phyloP scores from a whole-genome alignment of 805 yeast genomes.

The Saccharomyces cerevisiae region DNA sequence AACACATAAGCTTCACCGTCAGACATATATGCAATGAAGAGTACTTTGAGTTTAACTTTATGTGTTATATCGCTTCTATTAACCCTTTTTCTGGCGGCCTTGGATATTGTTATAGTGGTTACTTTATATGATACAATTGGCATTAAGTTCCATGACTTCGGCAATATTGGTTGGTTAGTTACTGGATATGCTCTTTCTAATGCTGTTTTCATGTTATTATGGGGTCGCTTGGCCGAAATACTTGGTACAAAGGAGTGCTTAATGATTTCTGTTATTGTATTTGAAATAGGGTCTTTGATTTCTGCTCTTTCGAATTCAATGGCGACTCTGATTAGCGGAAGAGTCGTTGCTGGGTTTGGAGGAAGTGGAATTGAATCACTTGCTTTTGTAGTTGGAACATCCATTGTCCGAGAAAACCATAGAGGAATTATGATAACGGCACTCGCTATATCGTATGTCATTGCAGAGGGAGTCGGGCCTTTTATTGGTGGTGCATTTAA shows the following conservation, averaged over 20 bases:
- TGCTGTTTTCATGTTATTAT: constrained; percentile 46
- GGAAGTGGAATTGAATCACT: constrained; percentile 60
- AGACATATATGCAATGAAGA: not conserved
- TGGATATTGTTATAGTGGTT: constrained; percentile 53
- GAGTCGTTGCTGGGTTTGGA: constrained; percentile 65
- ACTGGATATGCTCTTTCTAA: constrained; percentile 48
- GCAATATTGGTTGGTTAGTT: constrained; percentile 51
- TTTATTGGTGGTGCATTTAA: constrained; percentile 61
- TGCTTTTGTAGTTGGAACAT: constrained; percentile 46
- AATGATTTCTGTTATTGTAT: constrained; percentile 41
- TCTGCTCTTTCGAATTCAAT: constrained; percentile 48
- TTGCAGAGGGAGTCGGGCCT: constrained; percentile 53
- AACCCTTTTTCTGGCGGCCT: constrained; percentile 34
- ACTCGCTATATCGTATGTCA: constrained; percentile 32
- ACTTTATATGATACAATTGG: constrained; percentile 47
- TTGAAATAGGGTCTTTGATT: constrained; percentile 55
- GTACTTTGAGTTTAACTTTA: not conserved
- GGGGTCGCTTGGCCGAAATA: constrained; percentile 50
- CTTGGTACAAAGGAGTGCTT: constrained; percentile 49
- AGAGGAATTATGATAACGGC: constrained; percentile 20
- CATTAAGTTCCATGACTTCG: constrained; percentile 40
- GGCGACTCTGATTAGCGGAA: constrained; percentile 58
- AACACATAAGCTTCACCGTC: not conserved
- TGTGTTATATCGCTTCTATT: constrained; percentile 12
- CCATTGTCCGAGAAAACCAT: constrained; percentile 19